phyloP scores from a whole-genome alignment of 805 yeast species.

The Limtongozyma cylindracea region DNA sequence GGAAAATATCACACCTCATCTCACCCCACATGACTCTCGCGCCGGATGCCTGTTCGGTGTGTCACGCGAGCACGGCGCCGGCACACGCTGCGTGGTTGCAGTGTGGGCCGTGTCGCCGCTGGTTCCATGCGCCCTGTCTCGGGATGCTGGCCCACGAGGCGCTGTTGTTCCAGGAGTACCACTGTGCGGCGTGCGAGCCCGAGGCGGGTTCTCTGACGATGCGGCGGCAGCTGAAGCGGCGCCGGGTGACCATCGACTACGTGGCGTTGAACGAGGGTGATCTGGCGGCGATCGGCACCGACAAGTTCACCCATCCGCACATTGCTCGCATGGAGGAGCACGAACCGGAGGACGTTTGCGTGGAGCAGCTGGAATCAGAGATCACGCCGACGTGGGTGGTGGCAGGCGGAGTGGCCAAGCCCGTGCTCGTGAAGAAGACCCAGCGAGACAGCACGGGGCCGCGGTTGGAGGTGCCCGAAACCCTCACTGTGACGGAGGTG shows the following conservation, averaged over 20 bases:
- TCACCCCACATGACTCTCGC: no score
- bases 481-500: slow-evolving; percentile 27
- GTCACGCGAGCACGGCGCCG: no score
- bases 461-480: slow-evolving; percentile 7
- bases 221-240: slow-evolving; percentile 28
- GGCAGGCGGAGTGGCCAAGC: slow-evolving; percentile 10
- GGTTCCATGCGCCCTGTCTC: slow-evolving; percentile 30
- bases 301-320: slow-evolving; percentile 26
- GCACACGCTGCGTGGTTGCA: slow-evolving; percentile 17
- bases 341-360: slow-evolving; percentile 2
- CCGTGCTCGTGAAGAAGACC: slow-evolving; percentile 15
- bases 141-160: slow-evolving; percentile 6
- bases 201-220: slow-evolving; percentile 21
- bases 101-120: slow-evolving; percentile 24
- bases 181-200: slow-evolving; percentile 22
- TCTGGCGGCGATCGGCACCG: slow-evolving; percentile 16
- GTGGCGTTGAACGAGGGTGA: slow-evolving; percentile 61
- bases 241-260: slow-evolving; percentile 36
- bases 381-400: slow-evolving; percentile 12
- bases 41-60: no score
- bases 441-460: slow-evolving; percentile 14
- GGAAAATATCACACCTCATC: no score
- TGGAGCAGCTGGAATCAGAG: slow-evolving; percentile 1
- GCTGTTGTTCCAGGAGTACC: slow-evolving; percentile 17
- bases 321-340: slow-evolving; percentile 6